Conservation (phyloP, 148 eudicot species). For the Bassia scoparia region DNA sequence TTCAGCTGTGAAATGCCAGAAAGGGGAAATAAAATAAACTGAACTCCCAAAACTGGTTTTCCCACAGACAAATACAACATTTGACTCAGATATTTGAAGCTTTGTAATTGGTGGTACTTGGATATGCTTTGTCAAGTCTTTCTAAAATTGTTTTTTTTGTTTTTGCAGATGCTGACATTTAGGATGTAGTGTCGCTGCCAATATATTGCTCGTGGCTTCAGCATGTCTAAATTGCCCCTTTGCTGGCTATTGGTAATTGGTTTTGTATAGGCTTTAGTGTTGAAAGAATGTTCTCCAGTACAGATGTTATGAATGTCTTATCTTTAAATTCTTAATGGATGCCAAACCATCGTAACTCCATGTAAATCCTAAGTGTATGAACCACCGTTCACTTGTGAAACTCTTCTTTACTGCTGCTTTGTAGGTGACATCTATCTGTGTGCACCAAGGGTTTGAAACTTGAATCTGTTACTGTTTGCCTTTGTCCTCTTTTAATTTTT, state of each 20-base stretch:
- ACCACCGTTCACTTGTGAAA: neutral
- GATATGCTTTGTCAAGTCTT: neutral
- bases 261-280: conserved; percentile 1
- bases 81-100: neutral
- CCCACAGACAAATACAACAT: neutral
- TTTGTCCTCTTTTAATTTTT: too few species aligned
- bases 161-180: conserved; percentile 2
- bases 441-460: neutral
- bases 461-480: neutral
- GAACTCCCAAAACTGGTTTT: neutral
- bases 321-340: neutral
- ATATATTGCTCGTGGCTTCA: neutral
- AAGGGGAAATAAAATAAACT: neutral
- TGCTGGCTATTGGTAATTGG: neutral
- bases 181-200: neutral
- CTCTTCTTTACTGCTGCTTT: neutral
- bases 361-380: neutral
- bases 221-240: neutral
- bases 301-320: neutral
- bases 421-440: neutral
- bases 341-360: neutral
- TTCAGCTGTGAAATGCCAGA: too few species aligned
- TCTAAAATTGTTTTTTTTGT: neutral
- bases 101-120: neutral
- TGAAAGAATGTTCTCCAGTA: neutral